Conservation (phyloP, 2,329 filamentous ascomycete genomes). For the Nigrospora sphaerica region DNA sequence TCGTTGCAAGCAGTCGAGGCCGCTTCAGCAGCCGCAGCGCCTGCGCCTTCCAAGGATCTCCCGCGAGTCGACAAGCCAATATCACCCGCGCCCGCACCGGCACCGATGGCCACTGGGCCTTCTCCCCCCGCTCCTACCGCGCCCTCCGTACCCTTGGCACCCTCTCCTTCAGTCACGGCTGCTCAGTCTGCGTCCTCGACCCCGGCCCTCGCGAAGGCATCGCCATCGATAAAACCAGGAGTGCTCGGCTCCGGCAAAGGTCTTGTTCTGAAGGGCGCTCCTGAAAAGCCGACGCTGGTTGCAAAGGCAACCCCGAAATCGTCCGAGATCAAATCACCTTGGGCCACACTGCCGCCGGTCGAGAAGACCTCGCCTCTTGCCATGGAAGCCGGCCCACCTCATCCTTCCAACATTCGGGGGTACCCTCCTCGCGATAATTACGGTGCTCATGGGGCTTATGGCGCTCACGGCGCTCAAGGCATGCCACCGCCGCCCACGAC, state of each 20-base stretch:
- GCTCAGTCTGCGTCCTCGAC: neutral
- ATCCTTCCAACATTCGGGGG: conserved; percentile 13
- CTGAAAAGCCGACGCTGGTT: conserved; percentile 66
- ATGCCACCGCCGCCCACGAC: conserved; percentile 43
- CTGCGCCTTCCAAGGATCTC: conserved; percentile 17
- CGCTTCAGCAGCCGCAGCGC: conserved; percentile 18
- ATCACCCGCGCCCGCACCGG: conserved; percentile 29
- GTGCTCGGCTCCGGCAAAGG: conserved; percentile 49
- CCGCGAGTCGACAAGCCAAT: conserved; percentile 32
- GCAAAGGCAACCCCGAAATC: conserved; percentile 62
- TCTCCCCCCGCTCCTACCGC: neutral
- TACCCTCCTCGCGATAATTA: conserved; percentile 42
- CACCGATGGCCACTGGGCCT: too few species aligned
- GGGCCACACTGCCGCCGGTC: conserved; percentile 79
- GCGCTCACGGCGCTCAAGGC: conserved; percentile 46
- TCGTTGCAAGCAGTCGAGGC: conserved; percentile 58
- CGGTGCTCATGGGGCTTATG: conserved; percentile 25
- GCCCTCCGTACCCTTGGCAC: neutral
- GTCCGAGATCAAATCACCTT: conserved; percentile 78
- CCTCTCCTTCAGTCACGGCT: neutral
- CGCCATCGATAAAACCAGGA: conserved; percentile 35
- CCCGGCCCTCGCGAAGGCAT: conserved; percentile 12
- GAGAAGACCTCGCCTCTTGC: conserved; percentile 69
- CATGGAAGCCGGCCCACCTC: conserved; percentile 41
- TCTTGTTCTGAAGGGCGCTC: conserved; percentile 57